Percentiles rank a stretch among this genome's conserved stretches.
phyloP scores from a whole-genome alignment of 148 eudicot genomes.

The Heliamphora exappendiculata region DNA sequence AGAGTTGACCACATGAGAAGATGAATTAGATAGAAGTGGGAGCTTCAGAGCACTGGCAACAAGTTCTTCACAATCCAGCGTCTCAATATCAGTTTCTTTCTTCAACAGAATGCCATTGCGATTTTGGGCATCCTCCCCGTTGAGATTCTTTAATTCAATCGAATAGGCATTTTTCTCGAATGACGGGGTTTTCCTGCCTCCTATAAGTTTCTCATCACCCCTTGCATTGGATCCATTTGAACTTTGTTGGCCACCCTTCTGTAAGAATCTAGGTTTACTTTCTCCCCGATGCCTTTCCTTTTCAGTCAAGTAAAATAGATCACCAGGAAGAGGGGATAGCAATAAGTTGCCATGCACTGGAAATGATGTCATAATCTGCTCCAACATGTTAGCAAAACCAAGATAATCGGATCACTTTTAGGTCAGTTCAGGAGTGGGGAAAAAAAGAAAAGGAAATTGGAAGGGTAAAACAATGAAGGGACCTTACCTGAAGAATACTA shows the following conservation, averaged over 20 bases:
- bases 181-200: conserved; percentile 27
- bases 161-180: conserved; percentile 29
- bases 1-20: conserved; percentile 16
- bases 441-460: background rate
- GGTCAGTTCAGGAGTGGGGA: background rate
- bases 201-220: conserved; percentile 25
- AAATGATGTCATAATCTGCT: conserved; percentile 85
- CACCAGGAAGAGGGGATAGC: conserved; percentile 72
- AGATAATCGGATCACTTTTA: background rate
- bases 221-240: conserved; percentile 21
- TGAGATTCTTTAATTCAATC: conserved; percentile 26
- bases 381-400: conserved; percentile 14
- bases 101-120: conserved; percentile 20
- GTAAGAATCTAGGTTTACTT: conserved; percentile 23
- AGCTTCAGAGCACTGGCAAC: conserved; percentile 66
- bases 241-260: conserved; percentile 35
- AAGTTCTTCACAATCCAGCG: conserved; percentile 54
- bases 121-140: conserved; percentile 9
- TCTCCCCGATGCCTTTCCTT: conserved; percentile 32
- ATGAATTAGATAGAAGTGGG: conserved; percentile 57
- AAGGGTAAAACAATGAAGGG: background rate
- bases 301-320: conserved; percentile 40
- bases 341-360: conserved; percentile 39
- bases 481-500: conserved; percentile 69
- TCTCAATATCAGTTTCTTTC: conserved; percentile 44